Percentiles rank a stretch among this genome's conserved stretches.
These are phyloP conservation scores for Amanita exitialis DNA, from an alignment of 768 basidiomycete species.

Conservation along the genomic window DNA sequence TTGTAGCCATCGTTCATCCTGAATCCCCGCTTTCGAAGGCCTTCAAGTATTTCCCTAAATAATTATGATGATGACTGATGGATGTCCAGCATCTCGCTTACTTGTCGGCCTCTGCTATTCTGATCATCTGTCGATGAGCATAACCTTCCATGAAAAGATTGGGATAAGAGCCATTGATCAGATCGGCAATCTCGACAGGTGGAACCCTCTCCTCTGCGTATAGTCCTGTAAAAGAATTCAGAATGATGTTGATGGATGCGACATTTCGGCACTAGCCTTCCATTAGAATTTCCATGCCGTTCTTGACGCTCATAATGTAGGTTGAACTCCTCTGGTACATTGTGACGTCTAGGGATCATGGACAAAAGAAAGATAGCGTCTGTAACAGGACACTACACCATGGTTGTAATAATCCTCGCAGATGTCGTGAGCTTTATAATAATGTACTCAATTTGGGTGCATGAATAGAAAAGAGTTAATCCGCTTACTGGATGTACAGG, in stretches of 20 bases:
- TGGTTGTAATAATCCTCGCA: constrained; percentile 30
- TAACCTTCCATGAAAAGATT: constrained; percentile 21
- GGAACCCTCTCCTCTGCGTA: constrained; percentile 31
- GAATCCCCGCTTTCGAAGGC: constrained; percentile 49
- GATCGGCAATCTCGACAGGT: constrained; percentile 39
- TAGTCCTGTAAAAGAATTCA: constrained; percentile 23
- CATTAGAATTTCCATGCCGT: constrained; percentile 22
- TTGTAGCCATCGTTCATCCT: constrained; percentile 39
- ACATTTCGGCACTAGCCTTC: constrained; percentile 11
- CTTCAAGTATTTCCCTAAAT: constrained; percentile 35
- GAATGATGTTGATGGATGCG: neutral
- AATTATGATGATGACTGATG: neutral
- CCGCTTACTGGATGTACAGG: constrained; percentile 43
- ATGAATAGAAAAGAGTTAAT: constrained; percentile 15
- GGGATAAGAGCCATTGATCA: constrained; percentile 33
- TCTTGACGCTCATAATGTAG: constrained; percentile 41
- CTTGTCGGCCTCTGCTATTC: constrained; percentile 49
- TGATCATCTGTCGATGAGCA: constrained; percentile 20
- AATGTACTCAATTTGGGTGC: neutral
- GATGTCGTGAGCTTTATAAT: constrained; percentile 30
- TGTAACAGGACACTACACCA: constrained; percentile 22
- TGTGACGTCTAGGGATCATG: constrained; percentile 32
- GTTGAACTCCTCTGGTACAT: constrained; percentile 52
- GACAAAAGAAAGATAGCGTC: neutral
- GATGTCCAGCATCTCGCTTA: constrained; percentile 13